Base-by-base conservation (phyloP, 2,329 filamentous ascomycete genomes). In the Tolypocladium capitatum region DNA sequence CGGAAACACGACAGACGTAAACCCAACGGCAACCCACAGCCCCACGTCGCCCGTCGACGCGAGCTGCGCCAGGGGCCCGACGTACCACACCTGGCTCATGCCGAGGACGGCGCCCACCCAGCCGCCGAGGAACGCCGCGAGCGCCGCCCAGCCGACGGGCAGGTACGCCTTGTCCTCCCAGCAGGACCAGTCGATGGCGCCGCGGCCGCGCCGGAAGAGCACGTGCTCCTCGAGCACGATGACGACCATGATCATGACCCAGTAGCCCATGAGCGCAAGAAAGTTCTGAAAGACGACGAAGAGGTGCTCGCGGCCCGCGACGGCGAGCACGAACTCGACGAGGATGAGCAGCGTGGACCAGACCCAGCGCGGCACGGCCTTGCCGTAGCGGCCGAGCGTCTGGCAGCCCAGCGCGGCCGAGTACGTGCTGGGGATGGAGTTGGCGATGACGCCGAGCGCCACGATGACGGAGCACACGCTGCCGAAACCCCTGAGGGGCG, bases 11-110 rank as follows among this genome's bases (percentile, higher is more conserved):
- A 64, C 61, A 55, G 86, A 82, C 1, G 67, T 71, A 59, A 86
- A 85, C 0, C 72, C 82, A 43, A 85, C 60, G 60, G 85, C 82
- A 53, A 86, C 80, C 4, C 69, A 70, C 32, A 73, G 61, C 20
- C 76, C 78, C 45, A 64, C 68, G 27, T 64, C 68, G 57, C 48
- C 68, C 62, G 36, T 78, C 73, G 47, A 52, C 2, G 80, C 80
- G 30, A 76, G 66, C 57, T 66, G 59, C 0, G 76, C 76, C 51
- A 81, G 72, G 0, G 76, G 76, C 0, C 78, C 78, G 4, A 71
- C 69, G 47, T 73, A 81, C 76, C 76, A 81, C 1, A 68, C 71
- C 56, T 79, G 74, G 2, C 67, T 70, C 72, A 81, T 80, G 7
- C 74, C 72, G 0, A 78, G 73, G 2, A 81, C 61, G 1, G 78